These are phyloP conservation scores for Hortiboletus campestris DNA, from an alignment of 768 basidiomycete species.

Conservation along the genomic window DNA sequence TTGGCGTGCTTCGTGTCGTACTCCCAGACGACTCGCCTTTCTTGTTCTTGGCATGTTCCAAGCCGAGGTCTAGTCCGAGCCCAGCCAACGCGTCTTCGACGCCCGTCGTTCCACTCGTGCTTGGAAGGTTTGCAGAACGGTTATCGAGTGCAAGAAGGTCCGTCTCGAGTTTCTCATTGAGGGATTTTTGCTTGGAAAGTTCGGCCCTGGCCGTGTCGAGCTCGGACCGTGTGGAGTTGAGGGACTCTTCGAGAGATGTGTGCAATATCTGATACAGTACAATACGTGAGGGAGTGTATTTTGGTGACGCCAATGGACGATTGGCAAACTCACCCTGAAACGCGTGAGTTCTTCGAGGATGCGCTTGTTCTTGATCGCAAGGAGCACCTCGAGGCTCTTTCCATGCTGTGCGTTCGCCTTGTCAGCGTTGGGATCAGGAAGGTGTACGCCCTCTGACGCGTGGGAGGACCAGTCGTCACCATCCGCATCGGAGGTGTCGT, in stretches of 20 bases:
- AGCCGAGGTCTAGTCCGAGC: constrained; percentile 57
- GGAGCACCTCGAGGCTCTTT: constrained; percentile 84
- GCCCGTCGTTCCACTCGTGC: constrained; percentile 26
- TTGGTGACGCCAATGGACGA: background rate
- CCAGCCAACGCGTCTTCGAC: constrained; percentile 62
- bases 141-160: constrained; percentile 84
- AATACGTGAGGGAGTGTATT: background rate
- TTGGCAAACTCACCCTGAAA: constrained; percentile 57
- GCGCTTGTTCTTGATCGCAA: constrained; percentile 92
- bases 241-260: constrained; percentile 71
- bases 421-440: constrained; percentile 88
- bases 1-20: constrained; percentile 52
- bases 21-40: constrained; percentile 19
- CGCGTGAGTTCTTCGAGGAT: constrained; percentile 91
- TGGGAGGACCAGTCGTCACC: constrained; percentile 46
- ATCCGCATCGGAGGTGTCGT: constrained; percentile 49
- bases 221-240: constrained; percentile 55
- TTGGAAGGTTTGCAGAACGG: constrained; percentile 22
- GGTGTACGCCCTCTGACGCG: constrained; percentile 52
- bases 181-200: constrained; percentile 68
- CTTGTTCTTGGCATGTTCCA: constrained; percentile 15
- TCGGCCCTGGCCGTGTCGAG: constrained; percentile 60
- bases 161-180: constrained; percentile 91
- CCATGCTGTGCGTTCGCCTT: constrained; percentile 75
- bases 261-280: constrained; percentile 63